Conservation (phyloP, 129 eudicot genomes). For the Tanacetum coccineum region DNA sequence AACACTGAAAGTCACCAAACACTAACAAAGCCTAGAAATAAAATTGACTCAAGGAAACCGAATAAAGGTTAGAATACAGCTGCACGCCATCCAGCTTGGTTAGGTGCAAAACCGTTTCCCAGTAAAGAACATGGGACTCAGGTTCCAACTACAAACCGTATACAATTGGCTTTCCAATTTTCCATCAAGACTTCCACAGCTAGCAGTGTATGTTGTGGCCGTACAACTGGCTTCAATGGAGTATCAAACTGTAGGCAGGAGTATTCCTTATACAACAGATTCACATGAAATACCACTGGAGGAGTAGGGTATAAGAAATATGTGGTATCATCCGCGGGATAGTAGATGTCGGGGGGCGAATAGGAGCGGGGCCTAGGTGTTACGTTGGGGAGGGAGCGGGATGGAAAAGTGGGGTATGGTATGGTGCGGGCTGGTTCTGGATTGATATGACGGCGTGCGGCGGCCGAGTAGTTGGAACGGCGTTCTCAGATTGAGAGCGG, state of each 20-base stretch:
- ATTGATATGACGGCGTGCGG: too few relatives aligned
- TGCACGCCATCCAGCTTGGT: conserved; percentile 81
- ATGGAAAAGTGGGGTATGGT: too few relatives aligned
- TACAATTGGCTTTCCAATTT: conserved; percentile 52
- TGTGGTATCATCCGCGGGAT: too few relatives aligned
- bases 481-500: too few relatives aligned
- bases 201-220: conserved; percentile 25
- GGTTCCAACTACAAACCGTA: conserved; percentile 57
- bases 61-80: conserved; percentile 41
- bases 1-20: not conserved
- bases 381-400: too few relatives aligned
- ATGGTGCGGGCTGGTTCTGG: too few relatives aligned
- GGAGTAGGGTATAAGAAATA: too few relatives aligned
- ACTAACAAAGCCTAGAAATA: conserved; percentile 5
- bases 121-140: conserved; percentile 55
- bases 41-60: conserved; percentile 36
- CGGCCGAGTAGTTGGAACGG: too few relatives aligned
- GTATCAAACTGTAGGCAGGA: conserved; percentile 53
- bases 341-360: too few relatives aligned
- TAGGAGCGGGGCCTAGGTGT: too few relatives aligned
- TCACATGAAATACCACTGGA: not conserved
- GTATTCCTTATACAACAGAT: conserved; percentile 31
- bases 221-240: conserved; percentile 72
- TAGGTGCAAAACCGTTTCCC: conserved; percentile 76
- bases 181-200: conserved; percentile 49